Percentiles rank a stretch among this genome's conserved stretches.
These are phyloP conservation scores for Strigomonas culicis DNA, from an alignment of 208 protist genomes.

Conservation along the genomic window DNA sequence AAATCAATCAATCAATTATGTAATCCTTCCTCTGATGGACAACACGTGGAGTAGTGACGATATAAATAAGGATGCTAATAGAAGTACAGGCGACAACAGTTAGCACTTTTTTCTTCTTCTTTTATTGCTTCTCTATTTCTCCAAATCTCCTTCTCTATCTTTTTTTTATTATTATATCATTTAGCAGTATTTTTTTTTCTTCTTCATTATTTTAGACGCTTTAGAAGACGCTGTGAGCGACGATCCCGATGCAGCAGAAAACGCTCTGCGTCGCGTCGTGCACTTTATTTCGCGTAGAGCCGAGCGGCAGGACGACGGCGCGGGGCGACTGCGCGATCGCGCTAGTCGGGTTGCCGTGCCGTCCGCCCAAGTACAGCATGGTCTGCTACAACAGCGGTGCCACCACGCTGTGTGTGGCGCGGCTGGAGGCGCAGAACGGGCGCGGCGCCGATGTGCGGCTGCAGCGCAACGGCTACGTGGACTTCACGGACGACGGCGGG, in stretches of 20 bases:
- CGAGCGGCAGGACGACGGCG: constrained; percentile 37
- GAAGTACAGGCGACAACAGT: not conserved
- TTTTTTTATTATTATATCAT: constrained; percentile 5
- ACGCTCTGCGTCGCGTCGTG: constrained; percentile 53
- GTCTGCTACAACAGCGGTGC: constrained; percentile 79
- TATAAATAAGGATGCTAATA: not conserved
- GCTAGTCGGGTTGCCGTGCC: constrained; percentile 42
- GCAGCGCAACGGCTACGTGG: constrained; percentile 48
- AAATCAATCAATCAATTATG: too few species aligned
- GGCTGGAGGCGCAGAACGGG: constrained; percentile 44
- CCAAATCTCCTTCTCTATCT: not conserved
- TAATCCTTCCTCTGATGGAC: too few species aligned
- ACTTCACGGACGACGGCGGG: constrained; percentile 56
- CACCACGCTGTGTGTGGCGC: constrained; percentile 56
- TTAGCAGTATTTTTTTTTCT: constrained; percentile 3
- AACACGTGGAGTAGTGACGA: too few species aligned
- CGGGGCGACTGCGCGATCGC: constrained; percentile 64
- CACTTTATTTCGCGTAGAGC: constrained; percentile 42
- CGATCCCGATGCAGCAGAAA: constrained; percentile 57
- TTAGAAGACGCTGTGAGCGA: too few species aligned
- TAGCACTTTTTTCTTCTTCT: constrained; percentile 8
- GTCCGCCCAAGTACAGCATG: constrained; percentile 63
- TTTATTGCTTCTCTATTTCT: too few species aligned
- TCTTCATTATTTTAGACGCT: not conserved
- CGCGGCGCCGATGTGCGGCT: constrained; percentile 42